Conservation (phyloP, 2,329 filamentous ascomycete genomes). For the Leptographium procerum region DNA sequence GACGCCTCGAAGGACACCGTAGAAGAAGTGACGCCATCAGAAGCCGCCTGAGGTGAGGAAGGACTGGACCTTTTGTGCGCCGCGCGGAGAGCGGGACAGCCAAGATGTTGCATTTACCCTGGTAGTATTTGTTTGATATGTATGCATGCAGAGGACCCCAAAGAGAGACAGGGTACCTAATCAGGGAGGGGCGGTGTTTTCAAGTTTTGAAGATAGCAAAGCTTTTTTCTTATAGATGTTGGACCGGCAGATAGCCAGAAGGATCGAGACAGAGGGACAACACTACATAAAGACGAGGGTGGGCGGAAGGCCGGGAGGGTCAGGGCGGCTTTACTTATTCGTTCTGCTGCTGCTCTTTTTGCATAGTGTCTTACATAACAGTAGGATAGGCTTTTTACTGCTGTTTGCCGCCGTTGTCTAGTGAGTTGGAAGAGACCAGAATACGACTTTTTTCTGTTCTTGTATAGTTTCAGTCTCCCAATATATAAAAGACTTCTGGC, state of each 20-base stretch:
- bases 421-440: too few relatives aligned
- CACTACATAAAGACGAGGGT: not conserved
- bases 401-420: not conserved
- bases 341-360: not conserved
- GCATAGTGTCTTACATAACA: not conserved
- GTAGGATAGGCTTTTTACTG: not conserved
- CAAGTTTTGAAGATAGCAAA: not conserved
- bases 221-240: not conserved
- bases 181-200: not conserved
- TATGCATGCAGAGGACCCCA: not conserved
- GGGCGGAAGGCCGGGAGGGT: not conserved
- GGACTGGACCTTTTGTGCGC: not conserved
- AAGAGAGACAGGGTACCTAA: not conserved
- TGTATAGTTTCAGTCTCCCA: too few relatives aligned
- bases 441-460: too few relatives aligned
- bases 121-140: not conserved
- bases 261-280: not conserved
- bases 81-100: not conserved
- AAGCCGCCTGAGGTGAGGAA: not conserved
- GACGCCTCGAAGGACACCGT: conserved; percentile 16
- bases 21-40: not conserved
- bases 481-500: too few relatives aligned
- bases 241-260: not conserved
- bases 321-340: not conserved
- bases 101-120: not conserved